Percentiles rank a stretch among this genome's conserved stretches.
Evolutionary conservation across 768 basidiomycete species (phyloP).

Genomic region (Cystofilobasidium bisporidii): DNA sequence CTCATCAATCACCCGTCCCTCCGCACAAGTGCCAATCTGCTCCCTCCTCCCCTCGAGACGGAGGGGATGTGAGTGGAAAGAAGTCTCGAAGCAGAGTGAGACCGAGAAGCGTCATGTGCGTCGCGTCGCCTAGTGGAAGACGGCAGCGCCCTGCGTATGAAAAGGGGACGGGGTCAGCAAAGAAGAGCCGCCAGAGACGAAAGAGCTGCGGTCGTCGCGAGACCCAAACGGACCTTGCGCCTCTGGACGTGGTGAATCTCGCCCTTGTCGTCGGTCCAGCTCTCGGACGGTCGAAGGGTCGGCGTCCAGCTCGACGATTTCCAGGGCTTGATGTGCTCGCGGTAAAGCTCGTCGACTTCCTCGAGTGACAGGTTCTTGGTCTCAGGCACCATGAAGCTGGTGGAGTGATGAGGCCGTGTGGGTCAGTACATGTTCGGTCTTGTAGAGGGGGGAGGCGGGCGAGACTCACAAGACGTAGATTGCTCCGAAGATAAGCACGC

Average conservation of each 20-base stretch:
- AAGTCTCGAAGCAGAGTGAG: no score
- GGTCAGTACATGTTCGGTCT: background rate
- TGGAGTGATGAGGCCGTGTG: background rate
- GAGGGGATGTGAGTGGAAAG: no score
- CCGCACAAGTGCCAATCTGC: no score
- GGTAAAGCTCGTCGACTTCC: conserved; percentile 67
- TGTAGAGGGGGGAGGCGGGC: no score
- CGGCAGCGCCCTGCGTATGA: background rate
- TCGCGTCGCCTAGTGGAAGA: conserved; percentile 4
- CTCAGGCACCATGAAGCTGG: conserved; percentile 61
- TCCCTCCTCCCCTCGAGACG: no score
- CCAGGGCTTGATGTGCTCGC: conserved; percentile 51
- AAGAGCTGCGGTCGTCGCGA: no score
- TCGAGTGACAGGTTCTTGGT: conserved; percentile 68
- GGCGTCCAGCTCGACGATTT: conserved; percentile 54
- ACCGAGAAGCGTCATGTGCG: no score
- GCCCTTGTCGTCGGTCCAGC: conserved; percentile 23
- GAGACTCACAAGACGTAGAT: conserved; percentile 7
- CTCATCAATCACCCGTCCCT: no score
- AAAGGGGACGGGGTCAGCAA: no score
- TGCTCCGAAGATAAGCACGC: conserved; percentile 58
- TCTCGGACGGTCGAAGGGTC: conserved; percentile 30
- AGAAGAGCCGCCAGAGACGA: no score
- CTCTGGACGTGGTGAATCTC: conserved; percentile 10
- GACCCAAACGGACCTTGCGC: background rate